phyloP scores from a whole-genome alignment of 768 basidiomycete species.

The Gelatoporia subvermispora region DNA sequence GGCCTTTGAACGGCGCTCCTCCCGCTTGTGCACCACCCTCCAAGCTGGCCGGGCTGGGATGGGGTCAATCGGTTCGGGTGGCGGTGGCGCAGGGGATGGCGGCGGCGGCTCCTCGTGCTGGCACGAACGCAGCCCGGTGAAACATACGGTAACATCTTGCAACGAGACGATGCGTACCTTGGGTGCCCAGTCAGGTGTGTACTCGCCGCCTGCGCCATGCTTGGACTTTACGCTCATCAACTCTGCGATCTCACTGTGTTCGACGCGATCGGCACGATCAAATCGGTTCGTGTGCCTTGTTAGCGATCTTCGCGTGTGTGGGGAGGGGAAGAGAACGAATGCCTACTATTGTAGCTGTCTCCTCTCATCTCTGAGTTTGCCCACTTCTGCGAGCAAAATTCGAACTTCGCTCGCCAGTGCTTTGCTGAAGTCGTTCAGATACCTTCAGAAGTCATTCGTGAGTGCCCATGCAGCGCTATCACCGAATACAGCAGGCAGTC shows the following conservation, averaged over 20 bases:
- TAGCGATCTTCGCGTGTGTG: background rate
- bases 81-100: conserved; percentile 29
- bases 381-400: conserved; percentile 55
- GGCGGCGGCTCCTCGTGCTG: conserved; percentile 24
- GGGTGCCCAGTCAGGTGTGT: conserved; percentile 68
- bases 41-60: conserved; percentile 64
- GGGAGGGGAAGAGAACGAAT: conserved; percentile 14
- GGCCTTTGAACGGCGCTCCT: conserved; percentile 47
- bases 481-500: too few relatives aligned
- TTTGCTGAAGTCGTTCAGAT: conserved; percentile 59
- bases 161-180: conserved; percentile 35
- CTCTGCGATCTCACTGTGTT: conserved; percentile 72
- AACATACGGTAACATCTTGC: conserved; percentile 1
- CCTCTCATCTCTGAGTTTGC: conserved; percentile 56
- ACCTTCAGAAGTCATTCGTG: conserved; percentile 25
- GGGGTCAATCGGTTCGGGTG: conserved; percentile 38
- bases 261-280: background rate
- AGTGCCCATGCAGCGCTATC: background rate
- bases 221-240: conserved; percentile 81
- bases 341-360: conserved; percentile 48
- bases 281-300: background rate
- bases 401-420: conserved; percentile 59
- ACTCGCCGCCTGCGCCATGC: conserved; percentile 76
- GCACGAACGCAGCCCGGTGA: conserved; percentile 27
- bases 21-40: conserved; percentile 66